Base-by-base conservation (phyloP, 1,139 yeast species). In the Pichia sp. region DNA sequence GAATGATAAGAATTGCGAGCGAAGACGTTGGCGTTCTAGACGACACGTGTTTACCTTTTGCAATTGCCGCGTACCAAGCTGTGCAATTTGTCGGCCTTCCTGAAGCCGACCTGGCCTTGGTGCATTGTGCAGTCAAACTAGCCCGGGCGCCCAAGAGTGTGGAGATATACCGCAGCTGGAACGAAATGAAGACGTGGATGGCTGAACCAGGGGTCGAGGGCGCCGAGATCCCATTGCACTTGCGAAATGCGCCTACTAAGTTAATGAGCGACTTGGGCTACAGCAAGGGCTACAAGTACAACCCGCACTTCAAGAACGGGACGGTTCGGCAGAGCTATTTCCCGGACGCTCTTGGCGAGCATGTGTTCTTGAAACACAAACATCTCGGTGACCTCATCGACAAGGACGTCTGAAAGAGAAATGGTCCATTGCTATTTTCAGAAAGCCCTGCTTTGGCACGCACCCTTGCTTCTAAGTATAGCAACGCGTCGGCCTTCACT, bases 1-100 rank as follows among this genome's bases (percentile, higher is more conserved):
- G 99, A 61, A 87, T 95, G 95, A 85, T 93, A 3, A 78, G 96
- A 4, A 90, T 92, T 32, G 97, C 97, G 0, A 85, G 93, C 66
- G 99, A 89, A 69, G 97, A 92, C 67, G 75, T 90, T 38, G 97
- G 97, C 0, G 72, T 87, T 3, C 73, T 87, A 10, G 98, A 95
- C 68, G 89, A 92, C 54, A 70, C 87, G 0, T 84, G 96, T 62
- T 72, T 95, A 45, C 96, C 98, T 1, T 85, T 93, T 70, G 93
- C 95, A 1, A 79, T 88, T 2, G 84, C 97, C 0, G 82, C 95
- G 0, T 89, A 87, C 66, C 90, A 89, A 51, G 92, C 97, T 0
- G 82, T 89, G 4, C 95, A 90, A 70, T 90, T 87, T 70, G 79
- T 93, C n/a, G 99, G 99, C 0, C 78, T 93, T 80, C 99, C 99